These are phyloP conservation scores for Colletotrichum lentis DNA, from an alignment of 2,329 filamentous ascomycete genomes.

Conservation along the genomic window DNA sequence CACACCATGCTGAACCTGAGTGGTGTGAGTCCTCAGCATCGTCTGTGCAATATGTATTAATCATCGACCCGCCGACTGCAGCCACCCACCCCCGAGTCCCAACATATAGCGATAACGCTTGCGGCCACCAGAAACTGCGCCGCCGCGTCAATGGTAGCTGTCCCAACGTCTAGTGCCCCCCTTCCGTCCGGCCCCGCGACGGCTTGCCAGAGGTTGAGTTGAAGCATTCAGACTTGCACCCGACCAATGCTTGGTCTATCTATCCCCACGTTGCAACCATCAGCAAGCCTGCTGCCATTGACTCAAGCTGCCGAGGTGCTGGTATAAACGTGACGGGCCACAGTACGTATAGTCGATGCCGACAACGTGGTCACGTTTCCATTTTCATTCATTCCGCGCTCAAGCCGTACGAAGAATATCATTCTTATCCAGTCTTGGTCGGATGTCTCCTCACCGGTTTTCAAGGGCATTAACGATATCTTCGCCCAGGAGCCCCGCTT, in stretches of 20 bases:
- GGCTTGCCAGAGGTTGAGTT: background rate
- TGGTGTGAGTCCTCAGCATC: background rate
- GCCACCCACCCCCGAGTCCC: constrained; percentile 12
- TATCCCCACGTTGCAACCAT: background rate
- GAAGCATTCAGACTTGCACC: too few species aligned
- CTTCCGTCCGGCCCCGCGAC: too few species aligned
- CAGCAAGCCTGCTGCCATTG: too few species aligned
- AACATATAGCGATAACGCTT: background rate
- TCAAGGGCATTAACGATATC: background rate
- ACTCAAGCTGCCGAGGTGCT: too few species aligned
- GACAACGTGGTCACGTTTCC: too few species aligned
- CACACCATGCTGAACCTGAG: constrained; percentile 5
- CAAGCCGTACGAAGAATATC: too few species aligned
- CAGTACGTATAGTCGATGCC: too few species aligned
- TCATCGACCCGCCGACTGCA: constrained; percentile 23
- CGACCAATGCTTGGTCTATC: background rate
- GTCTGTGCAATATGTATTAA: constrained; percentile 22
- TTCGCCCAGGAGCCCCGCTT: background rate
- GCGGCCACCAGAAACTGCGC: background rate
- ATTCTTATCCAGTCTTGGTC: background rate
- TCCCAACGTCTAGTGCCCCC: too few species aligned
- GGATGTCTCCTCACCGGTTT: background rate
- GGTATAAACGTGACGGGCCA: too few species aligned
- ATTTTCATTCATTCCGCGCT: too few species aligned
- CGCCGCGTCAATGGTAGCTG: background rate